Evolutionary conservation across 2,329 filamentous ascomycete genomes (phyloP), one percentile per base, ranked within the genome.

Genomic region (Geosmithia morbida): DNA sequence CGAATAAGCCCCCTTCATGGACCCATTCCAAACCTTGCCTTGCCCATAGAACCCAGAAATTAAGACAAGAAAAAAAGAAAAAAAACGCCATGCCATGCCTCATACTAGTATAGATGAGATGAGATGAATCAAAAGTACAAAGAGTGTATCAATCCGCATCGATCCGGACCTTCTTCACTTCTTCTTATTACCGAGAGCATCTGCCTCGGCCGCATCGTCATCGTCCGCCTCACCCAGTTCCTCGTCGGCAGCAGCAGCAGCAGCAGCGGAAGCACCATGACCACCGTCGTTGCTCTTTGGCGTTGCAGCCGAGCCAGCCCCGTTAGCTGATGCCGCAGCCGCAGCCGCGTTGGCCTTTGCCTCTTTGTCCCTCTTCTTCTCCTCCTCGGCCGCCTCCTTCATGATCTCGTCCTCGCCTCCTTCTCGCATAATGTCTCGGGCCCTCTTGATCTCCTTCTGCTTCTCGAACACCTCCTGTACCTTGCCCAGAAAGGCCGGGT

Each of bases 381-480:
- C 64, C 53, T 69, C 67, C 29, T 68, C 66, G 6, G 66, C 68
- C 7, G 68, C 69, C 29, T 73, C 72, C 61, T 72, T 74, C 59
- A 73, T 70, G 45, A 81, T 71, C 50, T 74, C 73, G 43, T 78
- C 61, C 50, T 81, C 81, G 59, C 79, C 79, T 59, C 82, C 79
- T 54, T 83, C 81, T 46, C 77, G 77, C 53, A 89, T 77, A 46
- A 80, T 77, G 68, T 89, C 88, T 51, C 88, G 73, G 46, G 86
- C 84, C 57, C 84, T 79, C 61, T 92, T 92, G 52, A 97, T 80
- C 59, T 88, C 81, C 60, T 82, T 82, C 55, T 94, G 87, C 72
- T 90, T 89, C 64, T 87, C 84, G 54, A 95, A 76, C 59, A 94
- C 79, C 67, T 95, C 88, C 61, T 87, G 81, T 48, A 97, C 88